A percentile compares a stretch with the other conserved stretches of the same genome.
These are phyloP conservation scores for Eucalyptus pauciflora DNA, from an alignment of 345 rosid species.

Conservation along the genomic window DNA sequence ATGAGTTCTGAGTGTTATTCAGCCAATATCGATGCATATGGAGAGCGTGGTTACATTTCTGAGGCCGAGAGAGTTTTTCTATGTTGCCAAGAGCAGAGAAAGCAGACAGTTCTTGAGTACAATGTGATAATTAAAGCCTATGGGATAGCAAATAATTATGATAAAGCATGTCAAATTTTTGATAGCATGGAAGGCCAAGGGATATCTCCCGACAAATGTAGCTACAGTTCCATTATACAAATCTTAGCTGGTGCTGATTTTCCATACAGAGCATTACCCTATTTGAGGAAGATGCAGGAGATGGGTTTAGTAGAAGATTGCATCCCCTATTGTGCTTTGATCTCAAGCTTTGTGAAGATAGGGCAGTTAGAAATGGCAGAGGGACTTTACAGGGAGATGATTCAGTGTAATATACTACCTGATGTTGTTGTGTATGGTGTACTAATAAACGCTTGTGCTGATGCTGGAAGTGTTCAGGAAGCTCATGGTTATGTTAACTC, in stretches of 20 bases:
- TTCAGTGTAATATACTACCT: conserved; percentile 40
- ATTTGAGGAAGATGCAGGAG: conserved; percentile 62
- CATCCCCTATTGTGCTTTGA: conserved; percentile 62
- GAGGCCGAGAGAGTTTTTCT: conserved; percentile 58
- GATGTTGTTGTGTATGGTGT: conserved; percentile 71
- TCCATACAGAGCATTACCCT: conserved; percentile 42
- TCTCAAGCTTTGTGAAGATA: neutral
- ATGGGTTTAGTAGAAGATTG: conserved; percentile 60
- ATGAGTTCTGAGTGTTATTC: conserved; percentile 81
- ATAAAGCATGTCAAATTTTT: conserved; percentile 54
- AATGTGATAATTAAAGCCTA: conserved; percentile 95
- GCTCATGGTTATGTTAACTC: conserved; percentile 46
- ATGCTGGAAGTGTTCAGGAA: conserved; percentile 52
- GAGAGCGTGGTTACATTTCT: conserved; percentile 50
- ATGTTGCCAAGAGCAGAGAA: conserved; percentile 43
- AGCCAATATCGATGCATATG: conserved; percentile 83
- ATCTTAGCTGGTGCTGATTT: conserved; percentile 56
- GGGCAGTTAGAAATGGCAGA: conserved; percentile 67
- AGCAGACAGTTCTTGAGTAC: conserved; percentile 48
- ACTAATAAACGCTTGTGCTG: conserved; percentile 82
- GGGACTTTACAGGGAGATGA: conserved; percentile 54
- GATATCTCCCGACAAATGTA: conserved; percentile 63
- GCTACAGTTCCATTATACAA: conserved; percentile 63
- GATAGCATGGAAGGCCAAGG: conserved; percentile 63
- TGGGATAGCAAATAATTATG: conserved; percentile 48